phyloP scores from a whole-genome alignment of 768 basidiomycete species.

The Mycena galopus region DNA sequence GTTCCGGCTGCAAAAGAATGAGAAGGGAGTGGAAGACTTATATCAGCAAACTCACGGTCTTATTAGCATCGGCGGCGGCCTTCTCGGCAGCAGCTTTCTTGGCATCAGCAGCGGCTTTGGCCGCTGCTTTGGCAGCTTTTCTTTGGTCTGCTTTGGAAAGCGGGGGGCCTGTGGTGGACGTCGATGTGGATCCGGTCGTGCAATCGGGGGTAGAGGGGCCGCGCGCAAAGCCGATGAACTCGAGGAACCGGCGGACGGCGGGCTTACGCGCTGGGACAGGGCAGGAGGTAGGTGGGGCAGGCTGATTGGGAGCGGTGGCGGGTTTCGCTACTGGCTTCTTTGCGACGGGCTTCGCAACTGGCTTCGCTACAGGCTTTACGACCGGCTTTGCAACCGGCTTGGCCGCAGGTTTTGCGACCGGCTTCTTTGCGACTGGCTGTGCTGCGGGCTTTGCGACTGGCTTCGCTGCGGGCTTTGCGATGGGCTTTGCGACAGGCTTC shows the following conservation, averaged over 20 bases:
- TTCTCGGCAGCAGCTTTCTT: neutral
- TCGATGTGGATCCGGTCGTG: neutral
- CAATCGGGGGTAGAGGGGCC: neutral
- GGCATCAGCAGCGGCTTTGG: neutral
- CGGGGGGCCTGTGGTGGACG: neutral
- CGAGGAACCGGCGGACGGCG: neutral
- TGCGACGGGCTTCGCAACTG: too few relatives aligned
- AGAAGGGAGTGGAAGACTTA: neutral
- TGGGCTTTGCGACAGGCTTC: too few relatives aligned
- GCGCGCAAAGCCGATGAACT: slow-evolving; percentile 1
- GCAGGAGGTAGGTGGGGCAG: neutral
- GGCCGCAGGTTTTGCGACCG: too few relatives aligned
- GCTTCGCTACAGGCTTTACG: too few relatives aligned
- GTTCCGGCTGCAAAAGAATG: neutral
- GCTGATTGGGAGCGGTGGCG: neutral
- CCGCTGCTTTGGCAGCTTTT: neutral
- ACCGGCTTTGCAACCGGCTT: too few relatives aligned
- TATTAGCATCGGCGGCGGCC: neutral
- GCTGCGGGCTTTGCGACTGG: too few relatives aligned
- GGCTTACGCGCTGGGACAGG: neutral
- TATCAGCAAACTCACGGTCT: neutral
- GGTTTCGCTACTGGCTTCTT: too few relatives aligned
- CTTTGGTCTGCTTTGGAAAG: neutral
- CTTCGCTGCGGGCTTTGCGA: too few relatives aligned
- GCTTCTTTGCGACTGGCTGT: too few relatives aligned